These are phyloP conservation scores for Stenogyne calaminthoides DNA, from an alignment of 305 asterid species.

Conservation along the genomic window DNA sequence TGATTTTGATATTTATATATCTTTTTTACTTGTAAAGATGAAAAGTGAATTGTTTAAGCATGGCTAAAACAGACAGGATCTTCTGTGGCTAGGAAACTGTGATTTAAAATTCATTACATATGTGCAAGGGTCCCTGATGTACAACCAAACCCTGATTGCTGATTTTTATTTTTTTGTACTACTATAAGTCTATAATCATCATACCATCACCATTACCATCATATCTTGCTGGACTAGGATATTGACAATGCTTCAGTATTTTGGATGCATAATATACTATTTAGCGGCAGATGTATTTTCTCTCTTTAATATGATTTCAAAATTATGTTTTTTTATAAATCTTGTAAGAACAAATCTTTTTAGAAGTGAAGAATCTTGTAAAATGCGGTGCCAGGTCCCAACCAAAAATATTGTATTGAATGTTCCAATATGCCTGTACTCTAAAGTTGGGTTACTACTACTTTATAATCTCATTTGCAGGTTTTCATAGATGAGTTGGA, in stretches of 20 bases:
- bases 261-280: background rate
- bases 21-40: conserved; percentile 6
- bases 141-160: background rate
- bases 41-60: background rate
- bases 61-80: background rate
- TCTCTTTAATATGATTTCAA: background rate
- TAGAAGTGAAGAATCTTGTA: conserved; percentile 6
- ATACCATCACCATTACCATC: background rate
- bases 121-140: background rate
- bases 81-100: background rate
- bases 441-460: conserved; percentile 16
- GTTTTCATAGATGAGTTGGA: conserved; percentile 96
- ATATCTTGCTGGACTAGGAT: background rate
- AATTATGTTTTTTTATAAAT: background rate
- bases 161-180: background rate
- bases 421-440: background rate
- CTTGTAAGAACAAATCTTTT: background rate
- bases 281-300: background rate
- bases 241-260: background rate
- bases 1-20: background rate
- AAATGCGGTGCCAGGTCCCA: background rate
- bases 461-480: conserved; percentile 43
- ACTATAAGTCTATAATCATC: background rate
- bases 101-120: background rate
- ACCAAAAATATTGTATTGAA: background rate